A percentile compares a stretch with the other conserved stretches of the same genome.
Conservation (phyloP, 1,139 yeast species). For the Scheffersomyces titani region DNA sequence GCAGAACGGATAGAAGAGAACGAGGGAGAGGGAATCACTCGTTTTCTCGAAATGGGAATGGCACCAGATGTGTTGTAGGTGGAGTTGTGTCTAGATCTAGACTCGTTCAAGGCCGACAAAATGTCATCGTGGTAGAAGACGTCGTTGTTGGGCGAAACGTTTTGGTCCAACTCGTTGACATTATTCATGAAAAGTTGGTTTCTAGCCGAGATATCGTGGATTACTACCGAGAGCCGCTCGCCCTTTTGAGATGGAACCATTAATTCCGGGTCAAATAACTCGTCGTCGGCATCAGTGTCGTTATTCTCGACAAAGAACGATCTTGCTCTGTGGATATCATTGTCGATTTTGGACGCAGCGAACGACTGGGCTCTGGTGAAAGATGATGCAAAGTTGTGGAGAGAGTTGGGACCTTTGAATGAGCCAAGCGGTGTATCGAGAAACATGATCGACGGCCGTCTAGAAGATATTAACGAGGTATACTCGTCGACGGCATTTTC, state of each 20-base stretch:
- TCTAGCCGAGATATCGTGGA: conserved; percentile 32
- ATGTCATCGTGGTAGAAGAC: conserved; percentile 47
- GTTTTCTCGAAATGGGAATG: conserved; percentile 22
- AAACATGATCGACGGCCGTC: conserved; percentile 31
- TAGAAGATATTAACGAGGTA: conserved; percentile 11
- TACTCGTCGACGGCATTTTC: conserved; percentile 14
- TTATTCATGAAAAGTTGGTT: conserved; percentile 27
- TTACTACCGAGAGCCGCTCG: conserved; percentile 60
- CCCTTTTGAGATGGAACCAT: conserved; percentile 68
- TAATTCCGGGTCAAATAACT: conserved; percentile 70
- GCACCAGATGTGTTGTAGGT: conserved; percentile 15
- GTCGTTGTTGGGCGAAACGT: conserved; percentile 26
- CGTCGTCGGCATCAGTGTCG: conserved; percentile 44
- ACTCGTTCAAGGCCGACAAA: conserved; percentile 27
- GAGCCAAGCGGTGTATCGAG: conserved; percentile 47
- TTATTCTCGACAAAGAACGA: conserved; percentile 35
- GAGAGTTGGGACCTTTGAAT: conserved; percentile 48
- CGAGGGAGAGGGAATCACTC: conserved; percentile 31
- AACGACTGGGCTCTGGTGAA: conserved; percentile 50
- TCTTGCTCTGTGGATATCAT: conserved; percentile 43
- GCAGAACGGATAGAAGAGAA: conserved; percentile 39
- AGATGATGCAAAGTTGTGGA: conserved; percentile 50
- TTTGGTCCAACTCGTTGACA: conserved; percentile 13
- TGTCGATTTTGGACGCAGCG: conserved; percentile 46
- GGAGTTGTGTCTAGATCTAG: conserved; percentile 35